phyloP scores from a whole-genome alignment of 169 alveolate species.

The Cryptosporidium tyzzeri region DNA sequence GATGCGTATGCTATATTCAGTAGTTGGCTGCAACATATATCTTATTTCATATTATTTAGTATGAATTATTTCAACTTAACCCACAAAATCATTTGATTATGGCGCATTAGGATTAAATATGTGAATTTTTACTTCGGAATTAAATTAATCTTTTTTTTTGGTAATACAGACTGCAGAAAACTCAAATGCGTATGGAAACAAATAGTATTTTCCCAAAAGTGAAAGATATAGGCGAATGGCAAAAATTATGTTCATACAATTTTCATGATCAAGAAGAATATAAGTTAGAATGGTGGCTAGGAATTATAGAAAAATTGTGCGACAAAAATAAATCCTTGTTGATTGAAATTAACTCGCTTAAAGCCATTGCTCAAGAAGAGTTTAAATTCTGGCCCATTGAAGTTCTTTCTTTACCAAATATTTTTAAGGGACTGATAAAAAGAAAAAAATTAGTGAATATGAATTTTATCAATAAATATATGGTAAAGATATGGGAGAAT shows the following conservation, averaged over 20 bases:
- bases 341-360: conserved; percentile 17
- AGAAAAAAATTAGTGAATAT: conserved; percentile 15
- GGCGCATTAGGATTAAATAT: not conserved
- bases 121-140: not conserved
- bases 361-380: conserved; percentile 12
- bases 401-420: conserved; percentile 45
- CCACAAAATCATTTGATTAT: not conserved
- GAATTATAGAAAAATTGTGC: conserved; percentile 19
- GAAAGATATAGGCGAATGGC: conserved; percentile 74
- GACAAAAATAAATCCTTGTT: conserved; percentile 30
- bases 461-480: not conserved
- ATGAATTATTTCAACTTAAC: not conserved
- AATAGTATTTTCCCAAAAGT: conserved; percentile 31
- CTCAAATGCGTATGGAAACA: conserved; percentile 10
- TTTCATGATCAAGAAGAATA: conserved; percentile 55
- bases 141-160: not conserved
- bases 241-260: conserved; percentile 56
- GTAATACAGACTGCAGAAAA: not conserved
- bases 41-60: not conserved
- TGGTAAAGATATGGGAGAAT: conserved; percentile 29
- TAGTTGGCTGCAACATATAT: conserved; percentile 68
- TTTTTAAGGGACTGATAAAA: conserved; percentile 31
- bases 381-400: conserved; percentile 70
- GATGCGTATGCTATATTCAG: conserved; percentile 84
- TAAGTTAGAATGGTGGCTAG: conserved; percentile 70